Evolutionary conservation across 2,329 filamentous ascomycete species (phyloP), one percentile per base, ranked within the genome.

Genomic region (Fusarium udum): DNA sequence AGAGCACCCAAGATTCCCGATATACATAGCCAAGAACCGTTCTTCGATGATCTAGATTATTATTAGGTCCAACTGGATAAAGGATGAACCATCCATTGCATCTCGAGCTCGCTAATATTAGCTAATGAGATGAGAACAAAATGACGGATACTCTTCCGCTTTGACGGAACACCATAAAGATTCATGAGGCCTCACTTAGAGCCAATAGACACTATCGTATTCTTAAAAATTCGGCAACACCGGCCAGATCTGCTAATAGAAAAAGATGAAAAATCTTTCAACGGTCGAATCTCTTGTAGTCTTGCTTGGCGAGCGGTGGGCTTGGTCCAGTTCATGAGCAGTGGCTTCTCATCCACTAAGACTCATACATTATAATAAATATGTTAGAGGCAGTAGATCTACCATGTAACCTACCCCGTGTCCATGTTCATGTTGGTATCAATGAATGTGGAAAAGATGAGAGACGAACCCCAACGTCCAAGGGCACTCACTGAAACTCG

Each of bases 381-480:
- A 55, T 32, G 37, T 42, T 40, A 10, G 34, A 55, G 51, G 15
- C 11, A 51, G 9, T 49, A 51, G 49, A 39, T 45, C 49, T 64
- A 31, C 61, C 64, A 67, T 67, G 64, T 66, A 67, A 62, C 58
- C 57, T 67, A 53, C 64, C 64, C 64, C 64, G 26, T 65, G 61
- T 26, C 36, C n/a, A 24, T 61, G 24, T 55, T 55, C 34, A 55
- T 55, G 48, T 31, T 56, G 7, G 28, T 55, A 4, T 10, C 18
- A 56, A 34, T 34, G 36, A 65, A 65, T 49, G 32, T 43, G 64
- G 64, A 58, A 58, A 32, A 55, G n/a, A 26, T 7, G 34, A 40
- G 40, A 28, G 18, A 26, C 18, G 57, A 52, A 43, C 56, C 45
- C 39, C 39, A 42, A 40, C 22, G 13, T 7, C 15, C 51, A 42